Percentiles rank a stretch among this genome's conserved stretches.
phyloP scores from a whole-genome alignment of 2,329 filamentous ascomycete genomes.

The Rutstroemia sp. region DNA sequence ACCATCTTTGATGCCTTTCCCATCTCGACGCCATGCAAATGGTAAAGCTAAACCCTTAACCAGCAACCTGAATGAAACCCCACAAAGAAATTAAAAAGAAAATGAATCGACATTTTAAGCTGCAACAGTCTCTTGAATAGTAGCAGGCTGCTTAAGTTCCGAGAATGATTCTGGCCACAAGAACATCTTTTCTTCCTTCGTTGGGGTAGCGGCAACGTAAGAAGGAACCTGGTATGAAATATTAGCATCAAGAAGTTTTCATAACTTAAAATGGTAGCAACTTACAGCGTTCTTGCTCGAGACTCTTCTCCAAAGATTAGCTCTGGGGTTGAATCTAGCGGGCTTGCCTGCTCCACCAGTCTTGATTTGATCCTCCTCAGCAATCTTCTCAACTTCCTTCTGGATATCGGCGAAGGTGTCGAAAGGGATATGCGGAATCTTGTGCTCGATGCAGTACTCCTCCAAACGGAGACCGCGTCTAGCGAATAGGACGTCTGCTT shows the following conservation, averaged over 20 bases:
- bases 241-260: background rate
- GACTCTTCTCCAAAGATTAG: constrained; percentile 59
- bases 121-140: background rate
- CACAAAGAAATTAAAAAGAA: background rate
- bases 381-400: constrained; percentile 49
- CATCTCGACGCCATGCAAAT: background rate
- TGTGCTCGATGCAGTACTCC: constrained; percentile 57
- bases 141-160: constrained; percentile 20
- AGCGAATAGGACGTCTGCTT: constrained; percentile 62
- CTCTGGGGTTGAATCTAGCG: constrained; percentile 56
- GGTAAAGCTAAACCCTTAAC: background rate
- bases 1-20: background rate
- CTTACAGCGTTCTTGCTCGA: constrained; percentile 46
- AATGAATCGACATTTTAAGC: background rate
- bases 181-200: constrained; percentile 53
- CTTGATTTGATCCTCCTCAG: constrained; percentile 50
- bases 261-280: background rate
- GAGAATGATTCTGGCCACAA: constrained; percentile 54
- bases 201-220: constrained; percentile 43
- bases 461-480: constrained; percentile 57
- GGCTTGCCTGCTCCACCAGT: constrained; percentile 54
- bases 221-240: constrained; percentile 32
- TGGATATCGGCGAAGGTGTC: constrained; percentile 62
- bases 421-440: constrained; percentile 52
- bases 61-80: background rate